These are phyloP conservation scores for Trapa incisa DNA, from an alignment of 345 rosid species.

Conservation along the genomic window DNA sequence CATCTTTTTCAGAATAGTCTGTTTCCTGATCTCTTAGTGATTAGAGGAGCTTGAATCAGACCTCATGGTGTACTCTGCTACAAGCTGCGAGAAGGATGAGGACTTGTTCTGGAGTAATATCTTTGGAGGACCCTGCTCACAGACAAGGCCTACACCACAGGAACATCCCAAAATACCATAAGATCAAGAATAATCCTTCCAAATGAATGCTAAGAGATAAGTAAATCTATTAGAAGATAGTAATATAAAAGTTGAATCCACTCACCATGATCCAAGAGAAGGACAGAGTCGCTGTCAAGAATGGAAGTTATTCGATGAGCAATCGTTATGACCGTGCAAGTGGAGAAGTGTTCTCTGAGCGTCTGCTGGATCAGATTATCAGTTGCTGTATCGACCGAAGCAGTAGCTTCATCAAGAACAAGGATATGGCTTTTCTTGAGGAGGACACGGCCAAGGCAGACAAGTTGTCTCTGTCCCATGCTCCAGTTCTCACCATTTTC, in stretches of 20 bases:
- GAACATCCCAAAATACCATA: neutral
- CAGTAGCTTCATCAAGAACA: slow-evolving; percentile 89
- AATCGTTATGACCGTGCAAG: slow-evolving; percentile 62
- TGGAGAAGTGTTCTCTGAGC: slow-evolving; percentile 44
- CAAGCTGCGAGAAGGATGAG: slow-evolving; percentile 10
- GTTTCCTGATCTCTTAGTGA: neutral
- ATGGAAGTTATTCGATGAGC: slow-evolving; percentile 92
- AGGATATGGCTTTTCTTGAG: slow-evolving; percentile 69
- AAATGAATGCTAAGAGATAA: neutral
- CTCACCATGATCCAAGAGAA: slow-evolving; percentile 61
- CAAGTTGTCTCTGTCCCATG: slow-evolving; percentile 85
- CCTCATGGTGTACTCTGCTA: slow-evolving; percentile 13
- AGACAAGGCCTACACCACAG: slow-evolving; percentile 8
- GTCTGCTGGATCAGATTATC: slow-evolving; percentile 81
- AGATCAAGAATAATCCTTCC: neutral
- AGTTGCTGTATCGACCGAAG: slow-evolving; percentile 81
- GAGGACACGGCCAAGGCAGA: slow-evolving; percentile 73
- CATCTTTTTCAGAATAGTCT: neutral
- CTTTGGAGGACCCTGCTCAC: slow-evolving; percentile 11
- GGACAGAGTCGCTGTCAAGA: slow-evolving; percentile 71
- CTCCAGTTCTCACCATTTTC: slow-evolving; percentile 98
- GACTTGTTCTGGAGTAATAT: slow-evolving; percentile 12
- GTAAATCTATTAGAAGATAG: neutral
- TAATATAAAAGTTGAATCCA: neutral
- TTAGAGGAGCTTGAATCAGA: slow-evolving; percentile 3